phyloP scores from a whole-genome alignment of 2,329 filamentous ascomycete genomes.

The Aspergillus quadrilineatus region DNA sequence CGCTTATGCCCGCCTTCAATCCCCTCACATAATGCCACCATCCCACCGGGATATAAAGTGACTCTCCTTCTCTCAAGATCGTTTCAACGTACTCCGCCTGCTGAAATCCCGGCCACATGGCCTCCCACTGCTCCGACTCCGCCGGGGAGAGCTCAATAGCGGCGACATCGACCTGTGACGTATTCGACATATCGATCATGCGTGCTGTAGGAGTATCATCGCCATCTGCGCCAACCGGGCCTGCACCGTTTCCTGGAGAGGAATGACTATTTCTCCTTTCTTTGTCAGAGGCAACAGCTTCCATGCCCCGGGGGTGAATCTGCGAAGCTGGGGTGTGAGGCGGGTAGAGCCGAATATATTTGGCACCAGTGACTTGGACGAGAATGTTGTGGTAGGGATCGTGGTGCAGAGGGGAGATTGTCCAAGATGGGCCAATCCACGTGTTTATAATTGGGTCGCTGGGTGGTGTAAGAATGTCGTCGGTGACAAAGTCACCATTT shows the following conservation, averaged over 20 bases:
- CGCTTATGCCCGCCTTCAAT: conserved; percentile 82
- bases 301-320: conserved; percentile 42
- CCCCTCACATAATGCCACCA: conserved; percentile 99
- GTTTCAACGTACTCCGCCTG: conserved; percentile 68
- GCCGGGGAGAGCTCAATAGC: conserved; percentile 58
- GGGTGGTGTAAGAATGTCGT: conserved; percentile 16
- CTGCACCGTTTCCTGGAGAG: not conserved
- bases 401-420: conserved; percentile 89
- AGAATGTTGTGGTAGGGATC: conserved; percentile 94
- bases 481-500: conserved; percentile 2
- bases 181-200: conserved; percentile 85
- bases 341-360: conserved; percentile 87
- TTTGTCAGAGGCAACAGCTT: conserved; percentile 26
- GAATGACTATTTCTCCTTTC: conserved; percentile 3
- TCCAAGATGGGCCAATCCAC: conserved; percentile 86
- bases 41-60: conserved; percentile 82
- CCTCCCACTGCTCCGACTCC: conserved; percentile 43
- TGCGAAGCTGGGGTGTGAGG: conserved; percentile 57
- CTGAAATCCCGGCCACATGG: conserved; percentile 56
- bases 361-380: conserved; percentile 81
- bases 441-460: conserved; percentile 72
- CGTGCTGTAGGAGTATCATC: conserved; percentile 11
- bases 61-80: conserved; percentile 77
- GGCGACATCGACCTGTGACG: conserved; percentile 74
- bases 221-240: not conserved